Percentiles rank a stretch among this genome's conserved stretches.
Conservation (phyloP, 1,284 basidiomycete genomes). For the Leccinum variabile region DNA sequence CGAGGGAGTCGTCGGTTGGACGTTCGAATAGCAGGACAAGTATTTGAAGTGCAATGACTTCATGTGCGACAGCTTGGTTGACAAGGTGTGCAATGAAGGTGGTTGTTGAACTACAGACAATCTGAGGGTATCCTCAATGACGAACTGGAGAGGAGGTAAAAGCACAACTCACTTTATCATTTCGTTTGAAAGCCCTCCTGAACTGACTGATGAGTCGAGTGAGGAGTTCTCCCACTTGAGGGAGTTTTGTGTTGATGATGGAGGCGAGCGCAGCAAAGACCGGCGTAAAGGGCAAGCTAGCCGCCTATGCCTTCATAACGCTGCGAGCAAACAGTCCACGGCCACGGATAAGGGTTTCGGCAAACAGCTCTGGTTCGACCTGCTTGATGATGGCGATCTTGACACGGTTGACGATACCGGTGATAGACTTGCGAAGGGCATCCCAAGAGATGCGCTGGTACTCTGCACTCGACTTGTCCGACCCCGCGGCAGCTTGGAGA, state of each 20-base stretch:
- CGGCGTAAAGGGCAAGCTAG: conserved; percentile 96
- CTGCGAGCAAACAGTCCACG: conserved; percentile 89
- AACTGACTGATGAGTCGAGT: conserved; percentile 94
- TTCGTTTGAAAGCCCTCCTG: conserved; percentile 91
- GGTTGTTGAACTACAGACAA: conserved; percentile 90
- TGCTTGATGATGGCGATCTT: conserved; percentile 96
- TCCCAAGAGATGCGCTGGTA: conserved; percentile 98
- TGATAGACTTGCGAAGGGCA: conserved; percentile 95
- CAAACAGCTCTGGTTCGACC: conserved; percentile 91
- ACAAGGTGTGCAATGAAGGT: conserved; percentile 97
- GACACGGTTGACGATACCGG: conserved; percentile 99
- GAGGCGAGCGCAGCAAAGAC: conserved; percentile 94
- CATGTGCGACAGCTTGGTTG: conserved; percentile 93
- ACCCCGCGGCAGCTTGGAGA: conserved; percentile 83
- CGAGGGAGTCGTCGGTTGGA: conserved; percentile 97
- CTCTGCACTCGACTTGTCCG: conserved; percentile 88
- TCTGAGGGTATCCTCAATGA: conserved; percentile 44
- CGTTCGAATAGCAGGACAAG: conserved; percentile 92
- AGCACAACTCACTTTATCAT: conserved; percentile 80
- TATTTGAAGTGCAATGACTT: conserved; percentile 93
- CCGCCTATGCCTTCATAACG: conserved; percentile 96
- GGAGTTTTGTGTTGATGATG: conserved; percentile 97
- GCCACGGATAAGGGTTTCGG: conserved; percentile 90
- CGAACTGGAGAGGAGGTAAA: background rate
- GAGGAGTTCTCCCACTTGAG: conserved; percentile 93